Percentiles rank a stretch among this genome's conserved stretches.
Conservation (phyloP, 768 basidiomycete genomes). For the Agrocybe pediades region DNA sequence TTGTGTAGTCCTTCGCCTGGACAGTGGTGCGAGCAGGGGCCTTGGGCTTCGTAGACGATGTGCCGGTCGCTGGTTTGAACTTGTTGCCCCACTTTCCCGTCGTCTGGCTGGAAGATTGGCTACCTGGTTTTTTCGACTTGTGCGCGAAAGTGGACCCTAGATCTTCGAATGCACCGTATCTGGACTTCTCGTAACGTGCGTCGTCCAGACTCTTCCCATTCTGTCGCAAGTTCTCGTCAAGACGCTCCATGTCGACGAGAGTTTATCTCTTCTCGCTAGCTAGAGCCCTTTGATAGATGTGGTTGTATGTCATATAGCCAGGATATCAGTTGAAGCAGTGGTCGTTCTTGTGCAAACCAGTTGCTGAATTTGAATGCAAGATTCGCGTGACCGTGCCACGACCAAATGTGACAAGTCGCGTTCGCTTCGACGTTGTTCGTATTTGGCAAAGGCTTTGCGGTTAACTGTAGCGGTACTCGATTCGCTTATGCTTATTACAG, state of each 20-base stretch:
- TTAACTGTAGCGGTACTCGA: constrained; percentile 2
- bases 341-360: not conserved
- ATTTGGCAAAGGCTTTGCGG: not conserved
- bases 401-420: constrained; percentile 13
- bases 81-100: not conserved
- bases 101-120: not conserved
- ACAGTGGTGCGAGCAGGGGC: not conserved
- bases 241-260: not conserved
- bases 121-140: not conserved
- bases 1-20: not conserved
- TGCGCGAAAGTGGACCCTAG: constrained; percentile 1
- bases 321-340: not conserved
- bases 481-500: not conserved
- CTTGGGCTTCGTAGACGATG: not conserved
- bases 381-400: constrained; percentile 13
- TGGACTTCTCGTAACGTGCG: not conserved
- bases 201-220: not conserved
- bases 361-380: not conserved
- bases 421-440: too few species aligned
- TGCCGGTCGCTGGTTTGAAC: constrained; percentile 4
- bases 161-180: constrained; percentile 4
- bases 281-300: not conserved
- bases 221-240: not conserved
- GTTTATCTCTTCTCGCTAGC: not conserved
- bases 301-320: not conserved